Percentiles rank a stretch among this genome's conserved stretches.
Evolutionary conservation across 345 rosid genomes (phyloP).

Genomic region (Physaria fendleri): DNA sequence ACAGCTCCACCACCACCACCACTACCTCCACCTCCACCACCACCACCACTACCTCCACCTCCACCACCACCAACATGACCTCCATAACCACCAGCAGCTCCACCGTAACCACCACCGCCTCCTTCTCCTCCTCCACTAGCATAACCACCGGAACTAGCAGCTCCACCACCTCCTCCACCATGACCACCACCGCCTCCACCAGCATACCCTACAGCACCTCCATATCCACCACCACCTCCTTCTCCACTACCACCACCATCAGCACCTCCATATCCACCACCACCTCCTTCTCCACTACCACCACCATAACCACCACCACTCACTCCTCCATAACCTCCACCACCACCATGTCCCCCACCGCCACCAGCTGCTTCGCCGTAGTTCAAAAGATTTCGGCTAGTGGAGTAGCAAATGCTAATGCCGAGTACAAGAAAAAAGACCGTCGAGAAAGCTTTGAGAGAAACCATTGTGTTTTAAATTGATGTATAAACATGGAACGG

Average conservation of each 20-base stretch:
- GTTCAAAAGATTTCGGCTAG: slow-evolving; percentile 31
- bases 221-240: slow-evolving; percentile 38
- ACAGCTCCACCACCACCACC: slow-evolving; percentile 29
- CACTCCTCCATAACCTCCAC: slow-evolving; percentile 31
- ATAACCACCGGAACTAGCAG: slow-evolving; percentile 25
- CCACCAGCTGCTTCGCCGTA: slow-evolving; percentile 16
- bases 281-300: slow-evolving; percentile 31
- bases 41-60: slow-evolving; percentile 24
- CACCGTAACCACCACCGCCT: slow-evolving; percentile 37
- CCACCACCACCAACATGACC: slow-evolving; percentile 33
- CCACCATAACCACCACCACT: slow-evolving; percentile 31
- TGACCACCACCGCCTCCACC: slow-evolving; percentile 30
- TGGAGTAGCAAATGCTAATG: slow-evolving; percentile 33
- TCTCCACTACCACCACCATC: slow-evolving; percentile 30
- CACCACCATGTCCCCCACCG: slow-evolving; percentile 35
- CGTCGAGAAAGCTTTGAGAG: slow-evolving; percentile 30
- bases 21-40: slow-evolving; percentile 26
- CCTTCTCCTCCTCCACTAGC: slow-evolving; percentile 38
- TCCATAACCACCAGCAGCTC: slow-evolving; percentile 34
- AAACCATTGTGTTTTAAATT: slow-evolving; percentile 22
- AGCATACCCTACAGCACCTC: slow-evolving; percentile 29
- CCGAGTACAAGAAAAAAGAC: slow-evolving; percentile 28
- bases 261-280: slow-evolving; percentile 38
- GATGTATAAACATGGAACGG: slow-evolving; percentile 18
- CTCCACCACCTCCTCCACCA: slow-evolving; percentile 39